These are phyloP conservation scores for Stemphylium beticola DNA, from an alignment of 2,329 filamentous ascomycete species.

Conservation along the genomic window DNA sequence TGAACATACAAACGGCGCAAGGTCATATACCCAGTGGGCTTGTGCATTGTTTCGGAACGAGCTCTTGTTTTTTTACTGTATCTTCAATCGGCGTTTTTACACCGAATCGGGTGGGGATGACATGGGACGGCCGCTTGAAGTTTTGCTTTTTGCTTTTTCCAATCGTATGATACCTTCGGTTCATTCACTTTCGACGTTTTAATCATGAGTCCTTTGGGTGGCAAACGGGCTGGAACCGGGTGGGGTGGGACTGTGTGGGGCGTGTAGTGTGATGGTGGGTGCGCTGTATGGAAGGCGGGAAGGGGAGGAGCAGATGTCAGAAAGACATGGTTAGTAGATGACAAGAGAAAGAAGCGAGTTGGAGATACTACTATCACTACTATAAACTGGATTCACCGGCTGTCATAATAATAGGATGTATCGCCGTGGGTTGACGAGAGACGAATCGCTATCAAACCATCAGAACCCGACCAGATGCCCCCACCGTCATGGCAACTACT, in stretches of 20 bases:
- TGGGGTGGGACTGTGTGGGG: not conserved
- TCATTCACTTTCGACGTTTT: conserved; percentile 5
- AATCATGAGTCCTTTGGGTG: conserved; percentile 2
- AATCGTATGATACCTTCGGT: conserved; percentile 13
- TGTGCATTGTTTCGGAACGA: conserved; percentile 3
- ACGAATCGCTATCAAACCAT: too few species aligned
- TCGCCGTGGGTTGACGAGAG: too few species aligned
- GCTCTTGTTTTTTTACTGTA: not conserved
- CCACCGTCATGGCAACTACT: too few species aligned
- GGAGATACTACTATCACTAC: conserved; percentile 16
- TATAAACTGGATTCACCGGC: not conserved
- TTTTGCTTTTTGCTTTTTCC: not conserved
- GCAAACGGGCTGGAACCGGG: not conserved
- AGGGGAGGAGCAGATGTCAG: conserved; percentile 4
- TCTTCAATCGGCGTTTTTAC: conserved; percentile 1
- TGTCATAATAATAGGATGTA: too few species aligned
- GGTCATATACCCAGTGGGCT: conserved; percentile 12
- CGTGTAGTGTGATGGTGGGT: conserved; percentile 17
- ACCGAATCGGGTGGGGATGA: not conserved
- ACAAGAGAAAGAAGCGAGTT: conserved; percentile 38
- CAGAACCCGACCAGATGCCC: too few species aligned
- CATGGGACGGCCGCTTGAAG: conserved; percentile 3
- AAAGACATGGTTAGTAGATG: conserved; percentile 19
- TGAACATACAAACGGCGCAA: conserved; percentile 12
- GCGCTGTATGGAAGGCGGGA: not conserved